Evolutionary conservation across 1,284 basidiomycete species (phyloP).

Genomic region (Ceratobasidium sp.): DNA sequence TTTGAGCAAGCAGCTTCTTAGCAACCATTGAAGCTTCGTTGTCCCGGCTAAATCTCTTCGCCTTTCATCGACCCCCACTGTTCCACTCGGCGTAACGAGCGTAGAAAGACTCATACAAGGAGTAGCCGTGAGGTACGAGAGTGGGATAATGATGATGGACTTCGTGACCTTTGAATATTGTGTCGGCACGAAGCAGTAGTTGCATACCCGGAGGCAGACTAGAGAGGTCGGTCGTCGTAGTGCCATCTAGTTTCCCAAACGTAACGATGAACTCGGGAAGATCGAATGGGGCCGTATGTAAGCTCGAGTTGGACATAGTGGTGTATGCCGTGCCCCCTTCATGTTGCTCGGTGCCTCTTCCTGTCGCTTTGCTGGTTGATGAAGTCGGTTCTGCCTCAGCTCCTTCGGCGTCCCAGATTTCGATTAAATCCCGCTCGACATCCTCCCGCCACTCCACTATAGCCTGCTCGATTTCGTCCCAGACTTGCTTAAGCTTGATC

Average conservation of each 20-base stretch:
- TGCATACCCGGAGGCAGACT: not conserved
- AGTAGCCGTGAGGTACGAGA: not conserved
- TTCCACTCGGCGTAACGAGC: too few relatives aligned
- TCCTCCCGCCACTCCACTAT: slow-evolving; percentile 7
- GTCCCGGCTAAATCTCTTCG: not conserved
- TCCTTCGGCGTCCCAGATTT: slow-evolving; percentile 7
- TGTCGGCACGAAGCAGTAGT: slow-evolving; percentile 25
- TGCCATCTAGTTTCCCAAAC: not conserved
- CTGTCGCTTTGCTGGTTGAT: not conserved
- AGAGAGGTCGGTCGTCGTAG: slow-evolving; percentile 3
- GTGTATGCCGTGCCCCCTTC: not conserved
- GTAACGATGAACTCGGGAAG: slow-evolving; percentile 13
- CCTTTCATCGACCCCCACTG: not conserved
- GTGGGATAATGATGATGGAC: not conserved
- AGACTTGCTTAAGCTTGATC: not conserved
- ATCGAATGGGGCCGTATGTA: not conserved
- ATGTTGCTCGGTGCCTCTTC: not conserved
- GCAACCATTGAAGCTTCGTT: not conserved
- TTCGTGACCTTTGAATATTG: not conserved
- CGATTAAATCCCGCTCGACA: slow-evolving; percentile 1
- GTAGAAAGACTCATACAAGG: too few relatives aligned
- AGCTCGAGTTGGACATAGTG: not conserved
- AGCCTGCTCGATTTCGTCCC: not conserved
- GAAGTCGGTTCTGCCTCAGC: not conserved
- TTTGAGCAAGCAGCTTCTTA: not conserved